Percentiles rank a stretch among this genome's conserved stretches.
Evolutionary conservation across 192 early-diverging fungal species (phyloP).

Genomic region (Mortierella claussenii): DNA sequence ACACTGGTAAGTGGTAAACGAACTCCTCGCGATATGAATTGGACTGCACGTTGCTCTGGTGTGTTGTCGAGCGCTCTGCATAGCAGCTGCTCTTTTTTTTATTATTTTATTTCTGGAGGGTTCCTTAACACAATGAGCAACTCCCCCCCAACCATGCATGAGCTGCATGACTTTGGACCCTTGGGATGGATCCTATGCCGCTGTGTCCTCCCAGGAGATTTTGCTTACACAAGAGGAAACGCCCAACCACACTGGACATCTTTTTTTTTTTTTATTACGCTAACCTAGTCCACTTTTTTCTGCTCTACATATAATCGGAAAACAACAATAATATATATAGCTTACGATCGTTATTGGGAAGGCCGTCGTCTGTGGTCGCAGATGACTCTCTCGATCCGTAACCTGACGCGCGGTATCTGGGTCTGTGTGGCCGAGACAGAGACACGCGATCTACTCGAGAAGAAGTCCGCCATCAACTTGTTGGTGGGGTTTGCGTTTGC

Average conservation of each 20-base stretch:
- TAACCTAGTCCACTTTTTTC: neutral
- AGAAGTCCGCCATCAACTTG: slow-evolving; percentile 77
- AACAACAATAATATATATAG: slow-evolving; percentile 23
- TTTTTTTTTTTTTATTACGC: neutral
- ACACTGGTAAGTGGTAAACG: slow-evolving; percentile 66
- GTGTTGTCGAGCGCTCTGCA: no score
- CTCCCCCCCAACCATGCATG: no score
- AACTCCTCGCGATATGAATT: no score
- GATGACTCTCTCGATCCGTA: slow-evolving; percentile 75
- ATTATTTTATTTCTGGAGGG: slow-evolving; percentile 57
- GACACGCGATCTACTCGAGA: slow-evolving; percentile 70
- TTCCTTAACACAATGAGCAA: no score
- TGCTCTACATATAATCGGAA: neutral
- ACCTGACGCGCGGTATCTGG: slow-evolving; percentile 84
- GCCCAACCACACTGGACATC: neutral
- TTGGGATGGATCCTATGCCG: no score
- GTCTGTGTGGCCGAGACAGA: slow-evolving; percentile 64
- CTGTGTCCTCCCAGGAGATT: no score
- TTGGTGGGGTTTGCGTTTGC: slow-evolving; percentile 81
- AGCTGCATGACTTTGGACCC: no score
- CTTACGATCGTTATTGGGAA: slow-evolving; percentile 88
- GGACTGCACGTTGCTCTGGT: no score
- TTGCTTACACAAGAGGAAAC: no score
- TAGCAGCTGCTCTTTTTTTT: neutral
- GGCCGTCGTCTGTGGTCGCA: slow-evolving; percentile 86